These are phyloP conservation scores for Phlyctochytrium arcticum DNA, from an alignment of 192 early-diverging fungal species.

Conservation along the genomic window DNA sequence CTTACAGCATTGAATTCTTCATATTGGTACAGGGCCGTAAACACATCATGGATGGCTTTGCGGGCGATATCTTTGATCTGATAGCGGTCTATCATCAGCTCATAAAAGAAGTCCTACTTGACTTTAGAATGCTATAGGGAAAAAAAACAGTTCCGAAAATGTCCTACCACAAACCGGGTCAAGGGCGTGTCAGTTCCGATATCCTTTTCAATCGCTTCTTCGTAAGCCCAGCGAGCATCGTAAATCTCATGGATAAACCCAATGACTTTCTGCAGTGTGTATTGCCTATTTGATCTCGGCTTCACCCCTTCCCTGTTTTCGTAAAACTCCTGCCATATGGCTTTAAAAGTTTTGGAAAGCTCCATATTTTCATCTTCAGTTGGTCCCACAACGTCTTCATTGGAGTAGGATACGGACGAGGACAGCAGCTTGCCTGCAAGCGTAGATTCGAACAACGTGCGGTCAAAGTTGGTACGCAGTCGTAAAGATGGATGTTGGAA, in stretches of 20 bases:
- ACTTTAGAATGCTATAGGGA: background rate
- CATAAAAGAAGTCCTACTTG: slow-evolving; percentile 46
- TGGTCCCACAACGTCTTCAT: slow-evolving; percentile 23
- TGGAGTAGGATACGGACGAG: too few species aligned
- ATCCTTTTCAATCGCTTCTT: slow-evolving; percentile 20
- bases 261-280: slow-evolving; percentile 25
- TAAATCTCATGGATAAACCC: slow-evolving; percentile 45
- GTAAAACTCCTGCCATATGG: slow-evolving; percentile 45
- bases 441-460: slow-evolving; percentile 8
- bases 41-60: slow-evolving; percentile 47
- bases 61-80: slow-evolving; percentile 35
- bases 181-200: background rate
- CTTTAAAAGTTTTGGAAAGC: slow-evolving; percentile 28
- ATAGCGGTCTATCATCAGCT: slow-evolving; percentile 39
- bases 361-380: slow-evolving; percentile 29
- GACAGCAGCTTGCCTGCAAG: background rate
- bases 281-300: slow-evolving; percentile 22
- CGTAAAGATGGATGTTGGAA: slow-evolving; percentile 35
- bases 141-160: background rate
- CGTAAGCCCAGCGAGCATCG: slow-evolving; percentile 32
- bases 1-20: slow-evolving; percentile 9
- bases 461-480: slow-evolving; percentile 28
- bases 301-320: slow-evolving; percentile 26
- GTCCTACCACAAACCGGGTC: slow-evolving; percentile 20
- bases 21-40: slow-evolving; percentile 27